A percentile compares a stretch with the other conserved stretches of the same genome.
Evolutionary conservation across 163 green algal species (phyloP).

Genomic region (Coccomyxa subellipsoidea): DNA sequence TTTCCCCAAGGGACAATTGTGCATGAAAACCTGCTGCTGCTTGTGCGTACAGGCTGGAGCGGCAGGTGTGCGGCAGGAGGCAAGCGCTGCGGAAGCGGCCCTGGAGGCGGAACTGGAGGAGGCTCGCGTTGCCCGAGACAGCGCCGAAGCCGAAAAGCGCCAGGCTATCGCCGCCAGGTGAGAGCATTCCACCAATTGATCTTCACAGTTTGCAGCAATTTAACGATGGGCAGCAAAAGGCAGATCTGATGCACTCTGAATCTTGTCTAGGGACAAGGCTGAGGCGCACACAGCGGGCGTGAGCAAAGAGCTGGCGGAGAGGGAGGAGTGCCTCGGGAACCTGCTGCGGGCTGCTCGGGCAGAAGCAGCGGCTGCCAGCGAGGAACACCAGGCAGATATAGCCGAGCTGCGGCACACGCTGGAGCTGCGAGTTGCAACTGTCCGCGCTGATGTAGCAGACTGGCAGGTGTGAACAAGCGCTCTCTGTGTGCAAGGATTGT

Average conservation of each 20-base stretch:
- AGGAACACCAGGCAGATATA: neutral
- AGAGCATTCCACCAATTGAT: neutral
- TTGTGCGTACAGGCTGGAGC: neutral
- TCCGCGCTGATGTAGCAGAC: neutral
- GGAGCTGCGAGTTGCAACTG: neutral
- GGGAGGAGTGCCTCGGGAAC: neutral
- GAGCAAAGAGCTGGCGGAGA: conserved; percentile 1
- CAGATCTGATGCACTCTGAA: neutral
- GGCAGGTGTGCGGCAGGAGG: neutral
- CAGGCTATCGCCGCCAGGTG: neutral
- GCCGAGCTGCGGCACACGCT: neutral
- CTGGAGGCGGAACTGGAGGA: neutral
- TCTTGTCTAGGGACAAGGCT: neutral
- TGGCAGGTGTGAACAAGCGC: conserved; percentile 11
- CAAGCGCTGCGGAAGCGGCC: neutral
- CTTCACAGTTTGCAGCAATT: too few species aligned
- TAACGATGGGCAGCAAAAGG: too few species aligned
- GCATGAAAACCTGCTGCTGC: too few species aligned
- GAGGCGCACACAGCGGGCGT: neutral
- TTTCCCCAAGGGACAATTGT: neutral
- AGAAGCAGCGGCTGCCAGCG: neutral
- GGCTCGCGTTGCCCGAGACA: neutral
- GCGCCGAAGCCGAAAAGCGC: neutral
- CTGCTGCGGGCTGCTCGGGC: neutral
- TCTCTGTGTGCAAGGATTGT: too few species aligned